phyloP scores from a whole-genome alignment of 2,329 filamentous ascomycete genomes.

The Colletotrichum eremochloae region DNA sequence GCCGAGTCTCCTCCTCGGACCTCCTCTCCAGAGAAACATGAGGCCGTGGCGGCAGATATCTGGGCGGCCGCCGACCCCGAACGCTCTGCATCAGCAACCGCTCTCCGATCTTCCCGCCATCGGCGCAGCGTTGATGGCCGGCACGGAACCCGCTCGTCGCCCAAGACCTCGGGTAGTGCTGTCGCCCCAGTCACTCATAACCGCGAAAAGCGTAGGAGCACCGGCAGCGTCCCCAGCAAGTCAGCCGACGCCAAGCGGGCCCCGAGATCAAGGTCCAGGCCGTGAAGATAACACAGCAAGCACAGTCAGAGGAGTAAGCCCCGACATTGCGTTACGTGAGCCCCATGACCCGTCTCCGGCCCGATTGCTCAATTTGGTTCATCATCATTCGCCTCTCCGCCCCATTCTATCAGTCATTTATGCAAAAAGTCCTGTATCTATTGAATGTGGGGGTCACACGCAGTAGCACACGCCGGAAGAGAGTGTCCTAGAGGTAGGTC shows the following conservation, averaged over 20 bases:
- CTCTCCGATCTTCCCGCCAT: slow-evolving; percentile 20
- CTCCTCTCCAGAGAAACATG: slow-evolving; percentile 12
- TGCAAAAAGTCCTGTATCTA: slow-evolving; percentile 12
- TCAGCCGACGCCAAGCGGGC: slow-evolving; percentile 30
- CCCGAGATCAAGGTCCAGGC: slow-evolving; percentile 27
- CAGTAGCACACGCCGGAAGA: slow-evolving; percentile 15
- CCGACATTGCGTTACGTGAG: slow-evolving; percentile 16
- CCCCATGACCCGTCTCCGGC: slow-evolving; percentile 3
- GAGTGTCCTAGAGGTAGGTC: slow-evolving; percentile 13
- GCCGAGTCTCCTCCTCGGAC: slow-evolving; percentile 28
- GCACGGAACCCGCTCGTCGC: slow-evolving; percentile 8
- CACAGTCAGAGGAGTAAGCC: not conserved
- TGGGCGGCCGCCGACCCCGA: slow-evolving; percentile 6
- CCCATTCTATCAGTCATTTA: slow-evolving; percentile 3
- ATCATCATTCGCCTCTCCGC: slow-evolving; percentile 14
- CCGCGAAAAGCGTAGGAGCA: slow-evolving; percentile 32
- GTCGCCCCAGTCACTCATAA: not conserved
- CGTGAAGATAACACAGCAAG: slow-evolving; percentile 16
- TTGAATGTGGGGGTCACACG: slow-evolving; percentile 3
- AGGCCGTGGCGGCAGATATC: not conserved
- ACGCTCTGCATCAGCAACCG: slow-evolving; percentile 3
- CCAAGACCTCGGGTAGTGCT: slow-evolving; percentile 17
- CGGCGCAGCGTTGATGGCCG: slow-evolving; percentile 26
- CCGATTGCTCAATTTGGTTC: not conserved
- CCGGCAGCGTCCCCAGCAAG: slow-evolving; percentile 16